Evolutionary conservation across 2,329 filamentous ascomycete species (phyloP).

Genomic region (Coniochaeta prunicola): DNA sequence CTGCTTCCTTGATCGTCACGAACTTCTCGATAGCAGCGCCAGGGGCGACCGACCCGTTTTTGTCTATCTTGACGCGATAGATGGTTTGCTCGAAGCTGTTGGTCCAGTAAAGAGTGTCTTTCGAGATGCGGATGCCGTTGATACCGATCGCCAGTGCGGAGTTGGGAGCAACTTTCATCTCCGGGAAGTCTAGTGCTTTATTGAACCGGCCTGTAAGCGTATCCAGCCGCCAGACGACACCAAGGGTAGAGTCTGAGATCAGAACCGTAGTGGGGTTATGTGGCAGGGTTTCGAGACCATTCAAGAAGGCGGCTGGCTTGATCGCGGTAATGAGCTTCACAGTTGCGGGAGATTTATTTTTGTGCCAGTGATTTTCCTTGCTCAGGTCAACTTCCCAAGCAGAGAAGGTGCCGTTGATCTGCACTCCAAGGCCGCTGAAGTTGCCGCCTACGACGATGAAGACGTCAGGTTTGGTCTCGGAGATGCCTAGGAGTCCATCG

Average conservation of each 20-base stretch:
- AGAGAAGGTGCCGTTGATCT: conserved; percentile 1
- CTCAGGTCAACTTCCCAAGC: conserved; percentile 5
- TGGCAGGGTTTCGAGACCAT: conserved; percentile 15
- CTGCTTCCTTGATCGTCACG: conserved; percentile 2
- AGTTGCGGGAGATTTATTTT: neutral
- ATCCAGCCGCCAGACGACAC: conserved; percentile 18
- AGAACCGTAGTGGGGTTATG: conserved; percentile 10
- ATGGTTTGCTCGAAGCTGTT: conserved; percentile 32
- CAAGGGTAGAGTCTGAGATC: conserved; percentile 16
- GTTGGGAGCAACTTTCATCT: conserved; percentile 33
- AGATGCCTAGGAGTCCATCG: conserved; percentile 9
- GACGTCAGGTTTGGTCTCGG: conserved; percentile 10
- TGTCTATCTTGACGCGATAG: conserved; percentile 10
- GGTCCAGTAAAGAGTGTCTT: conserved; percentile 37
- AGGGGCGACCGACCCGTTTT: neutral
- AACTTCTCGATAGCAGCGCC: conserved; percentile 9
- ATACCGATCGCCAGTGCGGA: conserved; percentile 24
- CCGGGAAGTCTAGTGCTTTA: conserved; percentile 12
- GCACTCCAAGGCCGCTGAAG: neutral
- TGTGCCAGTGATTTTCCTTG: neutral
- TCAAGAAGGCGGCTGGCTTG: conserved; percentile 12
- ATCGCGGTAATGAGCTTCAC: conserved; percentile 7
- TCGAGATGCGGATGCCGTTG: conserved; percentile 31
- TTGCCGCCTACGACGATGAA: conserved; percentile 12
- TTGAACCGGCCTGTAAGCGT: conserved; percentile 10